Conservation (phyloP, 2,329 filamentous ascomycete species). For the Xenoacremonium recifei region DNA sequence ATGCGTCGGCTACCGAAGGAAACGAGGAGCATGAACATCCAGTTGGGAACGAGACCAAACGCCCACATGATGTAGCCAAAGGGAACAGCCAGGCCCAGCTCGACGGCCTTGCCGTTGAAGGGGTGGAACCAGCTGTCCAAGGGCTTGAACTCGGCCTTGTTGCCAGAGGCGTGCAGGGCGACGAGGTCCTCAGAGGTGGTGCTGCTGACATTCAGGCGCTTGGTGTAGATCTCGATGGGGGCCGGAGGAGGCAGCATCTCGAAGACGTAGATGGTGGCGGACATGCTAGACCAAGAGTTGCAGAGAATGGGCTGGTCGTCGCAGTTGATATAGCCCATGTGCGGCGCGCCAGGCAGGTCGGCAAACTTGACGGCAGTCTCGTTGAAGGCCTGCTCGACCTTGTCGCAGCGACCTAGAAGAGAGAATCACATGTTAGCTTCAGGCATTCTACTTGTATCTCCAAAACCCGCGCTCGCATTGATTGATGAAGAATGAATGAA, state of each 20-base stretch:
- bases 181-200: conserved; percentile 63
- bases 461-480: conserved; percentile 1
- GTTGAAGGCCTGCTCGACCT: conserved; percentile 64
- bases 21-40: conserved; percentile 75
- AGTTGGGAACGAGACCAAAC: conserved; percentile 67
- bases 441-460: neutral
- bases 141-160: conserved; percentile 46
- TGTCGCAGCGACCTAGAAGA: conserved; percentile 64
- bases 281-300: conserved; percentile 67
- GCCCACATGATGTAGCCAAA: conserved; percentile 67
- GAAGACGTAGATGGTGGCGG: conserved; percentile 66
- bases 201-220: conserved; percentile 68
- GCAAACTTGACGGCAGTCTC: conserved; percentile 64
- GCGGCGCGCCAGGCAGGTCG: conserved; percentile 58
- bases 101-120: conserved; percentile 65
- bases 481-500: conserved; percentile 1
- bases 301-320: conserved; percentile 73
- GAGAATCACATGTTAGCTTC: conserved; percentile 18
- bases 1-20: conserved; percentile 71
- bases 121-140: conserved; percentile 72
- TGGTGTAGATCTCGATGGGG: conserved; percentile 61
- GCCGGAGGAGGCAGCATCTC: conserved; percentile 64
- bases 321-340: conserved; percentile 71
- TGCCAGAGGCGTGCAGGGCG: conserved; percentile 52
- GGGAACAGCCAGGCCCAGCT: conserved; percentile 61